Evolutionary conservation across 768 basidiomycete genomes (phyloP).

Genomic region (Neoboletus subvelutipes): DNA sequence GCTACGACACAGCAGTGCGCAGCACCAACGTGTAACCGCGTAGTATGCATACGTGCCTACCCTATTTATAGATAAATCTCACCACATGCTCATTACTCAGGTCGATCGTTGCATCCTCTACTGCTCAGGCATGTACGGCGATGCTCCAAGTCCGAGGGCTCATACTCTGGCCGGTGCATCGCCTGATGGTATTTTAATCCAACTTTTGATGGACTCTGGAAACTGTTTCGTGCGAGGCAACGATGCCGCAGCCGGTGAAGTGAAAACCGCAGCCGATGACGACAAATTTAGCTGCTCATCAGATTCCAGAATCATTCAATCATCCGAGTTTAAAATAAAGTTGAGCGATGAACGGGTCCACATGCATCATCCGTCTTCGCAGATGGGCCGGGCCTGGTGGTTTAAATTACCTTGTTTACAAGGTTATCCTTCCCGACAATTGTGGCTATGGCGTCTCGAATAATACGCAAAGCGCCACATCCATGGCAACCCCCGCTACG

Average conservation of each 20-base stretch:
- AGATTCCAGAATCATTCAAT: too few species aligned
- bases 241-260: background rate
- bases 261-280: background rate
- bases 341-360: background rate
- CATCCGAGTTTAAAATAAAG: background rate
- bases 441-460: too few species aligned
- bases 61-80: background rate
- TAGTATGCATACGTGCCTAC: background rate
- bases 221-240: background rate
- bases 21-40: background rate
- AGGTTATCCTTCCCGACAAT: too few species aligned
- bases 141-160: background rate
- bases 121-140: background rate
- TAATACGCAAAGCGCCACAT: too few species aligned
- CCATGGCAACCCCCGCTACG: too few species aligned
- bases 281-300: background rate
- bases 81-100: background rate
- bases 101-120: background rate
- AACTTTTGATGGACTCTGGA: background rate
- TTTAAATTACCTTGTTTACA: too few species aligned
- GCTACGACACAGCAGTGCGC: constrained; percentile 19
- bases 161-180: background rate
- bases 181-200: background rate
- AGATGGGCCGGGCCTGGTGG: too few species aligned
- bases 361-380: too few species aligned